Evolutionary conservation across 2,329 filamentous ascomycete genomes (phyloP).

Genomic region (Aureobasidium sp.): DNA sequence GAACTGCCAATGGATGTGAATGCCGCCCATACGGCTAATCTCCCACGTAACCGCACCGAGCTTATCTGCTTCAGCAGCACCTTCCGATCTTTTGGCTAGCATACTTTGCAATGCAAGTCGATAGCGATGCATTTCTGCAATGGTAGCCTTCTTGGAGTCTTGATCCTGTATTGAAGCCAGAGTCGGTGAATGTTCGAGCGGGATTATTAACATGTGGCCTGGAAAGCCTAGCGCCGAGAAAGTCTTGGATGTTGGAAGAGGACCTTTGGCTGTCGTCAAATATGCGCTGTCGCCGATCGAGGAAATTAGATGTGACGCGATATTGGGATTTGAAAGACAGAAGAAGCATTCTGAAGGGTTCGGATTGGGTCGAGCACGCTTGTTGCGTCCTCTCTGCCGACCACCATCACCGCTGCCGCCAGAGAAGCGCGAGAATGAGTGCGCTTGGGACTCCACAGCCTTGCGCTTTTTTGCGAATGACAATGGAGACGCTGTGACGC

Average conservation of each 20-base stretch:
- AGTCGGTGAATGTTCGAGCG: conserved; percentile 72
- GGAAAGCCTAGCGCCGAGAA: conserved; percentile 70
- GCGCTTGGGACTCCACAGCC: conserved; percentile 24
- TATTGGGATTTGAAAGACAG: conserved; percentile 78
- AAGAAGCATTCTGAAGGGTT: conserved; percentile 80
- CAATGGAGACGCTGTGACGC: conserved; percentile 71
- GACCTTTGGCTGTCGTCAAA: conserved; percentile 85
- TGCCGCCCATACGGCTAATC: conserved; percentile 69
- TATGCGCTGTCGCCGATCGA: conserved; percentile 84
- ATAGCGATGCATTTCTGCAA: conserved; percentile 76
- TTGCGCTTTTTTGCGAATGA: conserved; percentile 48
- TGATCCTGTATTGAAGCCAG: conserved; percentile 56
- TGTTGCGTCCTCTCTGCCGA: conserved; percentile 33
- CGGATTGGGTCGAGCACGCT: conserved; percentile 30
- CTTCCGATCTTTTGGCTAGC: conserved; percentile 39
- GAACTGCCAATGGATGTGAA: conserved; percentile 93
- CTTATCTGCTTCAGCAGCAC: conserved; percentile 25
- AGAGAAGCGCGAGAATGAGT: conserved; percentile 48
- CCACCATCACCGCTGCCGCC: conserved; percentile 35
- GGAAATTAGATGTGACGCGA: conserved; percentile 80
- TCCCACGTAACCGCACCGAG: conserved; percentile 88
- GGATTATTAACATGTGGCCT: conserved; percentile 84
- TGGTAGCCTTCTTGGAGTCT: conserved; percentile 49
- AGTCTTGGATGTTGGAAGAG: conserved; percentile 62
- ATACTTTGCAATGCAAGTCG: conserved; percentile 69